Conservation (phyloP, 208 protist genomes). For the Trypanosoma conorhini region DNA sequence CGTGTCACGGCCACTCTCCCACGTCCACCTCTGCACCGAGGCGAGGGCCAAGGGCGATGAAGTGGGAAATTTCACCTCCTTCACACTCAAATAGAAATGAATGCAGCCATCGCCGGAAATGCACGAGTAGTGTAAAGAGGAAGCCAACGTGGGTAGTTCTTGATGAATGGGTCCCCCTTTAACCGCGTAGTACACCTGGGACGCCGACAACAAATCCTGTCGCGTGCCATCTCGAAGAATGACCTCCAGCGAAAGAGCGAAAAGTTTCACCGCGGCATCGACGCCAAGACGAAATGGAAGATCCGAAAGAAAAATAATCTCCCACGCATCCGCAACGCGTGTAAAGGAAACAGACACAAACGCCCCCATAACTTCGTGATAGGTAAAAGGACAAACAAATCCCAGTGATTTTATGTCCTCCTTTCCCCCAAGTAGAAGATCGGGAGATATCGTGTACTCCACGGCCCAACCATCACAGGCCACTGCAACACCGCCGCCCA, state of each 20-base stretch:
- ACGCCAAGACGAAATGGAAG: constrained; percentile 23
- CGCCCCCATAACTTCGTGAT: constrained; percentile 35
- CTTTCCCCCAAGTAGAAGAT: constrained; percentile 39
- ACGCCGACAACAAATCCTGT: constrained; percentile 4
- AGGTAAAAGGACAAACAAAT: constrained; percentile 63
- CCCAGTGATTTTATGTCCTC: background rate
- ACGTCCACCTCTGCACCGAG: constrained; percentile 37
- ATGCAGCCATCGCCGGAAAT: constrained; percentile 17
- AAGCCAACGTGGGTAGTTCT: constrained; percentile 12
- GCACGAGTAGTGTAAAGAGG: constrained; percentile 20
- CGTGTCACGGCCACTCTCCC: constrained; percentile 48
- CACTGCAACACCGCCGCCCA: background rate
- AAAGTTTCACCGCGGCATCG: background rate
- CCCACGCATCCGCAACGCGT: constrained; percentile 27
- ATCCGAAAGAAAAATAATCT: constrained; percentile 47
- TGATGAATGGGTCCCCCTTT: constrained; percentile 19
- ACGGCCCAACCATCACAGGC: background rate
- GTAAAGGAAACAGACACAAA: constrained; percentile 54
- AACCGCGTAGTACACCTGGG: constrained; percentile 13
- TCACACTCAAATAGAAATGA: constrained; percentile 18
- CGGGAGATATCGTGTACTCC: constrained; percentile 32
- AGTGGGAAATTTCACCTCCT: constrained; percentile 5
- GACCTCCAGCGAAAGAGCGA: constrained; percentile 33
- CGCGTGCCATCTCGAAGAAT: constrained; percentile 25
- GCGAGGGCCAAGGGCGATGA: background rate